Conservation (phyloP, 2,329 filamentous ascomycete species). For the Fusarium sp. region DNA sequence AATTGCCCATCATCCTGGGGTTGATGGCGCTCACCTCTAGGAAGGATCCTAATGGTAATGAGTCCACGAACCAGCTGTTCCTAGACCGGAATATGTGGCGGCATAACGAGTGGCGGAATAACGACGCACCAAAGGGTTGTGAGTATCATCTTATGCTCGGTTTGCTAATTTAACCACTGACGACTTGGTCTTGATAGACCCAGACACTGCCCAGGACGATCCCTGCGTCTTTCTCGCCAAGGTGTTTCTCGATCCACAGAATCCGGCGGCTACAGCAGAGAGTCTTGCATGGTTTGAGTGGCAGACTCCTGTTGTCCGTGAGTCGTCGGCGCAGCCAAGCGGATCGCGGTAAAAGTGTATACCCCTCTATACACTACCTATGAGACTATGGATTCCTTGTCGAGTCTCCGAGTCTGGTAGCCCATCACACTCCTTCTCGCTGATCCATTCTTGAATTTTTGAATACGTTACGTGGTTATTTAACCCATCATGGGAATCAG, state of each 20-base stretch:
- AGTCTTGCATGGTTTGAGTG: slow-evolving; percentile 46
- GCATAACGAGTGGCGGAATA: slow-evolving; percentile 46
- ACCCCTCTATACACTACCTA: background rate
- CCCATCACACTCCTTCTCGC: background rate
- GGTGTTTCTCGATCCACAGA: slow-evolving; percentile 49
- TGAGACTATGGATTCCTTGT: background rate
- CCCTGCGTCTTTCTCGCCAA: slow-evolving; percentile 52
- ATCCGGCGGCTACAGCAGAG: slow-evolving; percentile 37
- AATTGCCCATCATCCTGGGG: slow-evolving; percentile 54
- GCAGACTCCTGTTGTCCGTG: slow-evolving; percentile 40
- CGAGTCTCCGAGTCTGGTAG: background rate
- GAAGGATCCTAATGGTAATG: background rate
- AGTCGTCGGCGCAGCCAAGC: slow-evolving; percentile 3
- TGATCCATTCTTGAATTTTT: background rate
- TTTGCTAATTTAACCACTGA: slow-evolving; percentile 4
- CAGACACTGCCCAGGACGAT: slow-evolving; percentile 38
- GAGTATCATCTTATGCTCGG: slow-evolving; percentile 20
- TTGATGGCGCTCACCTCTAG: slow-evolving; percentile 53
- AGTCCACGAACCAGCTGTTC: slow-evolving; percentile 41
- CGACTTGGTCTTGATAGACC: slow-evolving; percentile 30
- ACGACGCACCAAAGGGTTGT: slow-evolving; percentile 43
- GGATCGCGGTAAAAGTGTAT: background rate
- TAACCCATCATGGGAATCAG: background rate
- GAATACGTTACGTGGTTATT: background rate
- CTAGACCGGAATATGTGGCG: slow-evolving; percentile 39